Percentiles rank a stretch among this genome's conserved stretches.
Conservation (phyloP, 1,139 yeast species). For the Zhuliangozyma blackwelliae region DNA sequence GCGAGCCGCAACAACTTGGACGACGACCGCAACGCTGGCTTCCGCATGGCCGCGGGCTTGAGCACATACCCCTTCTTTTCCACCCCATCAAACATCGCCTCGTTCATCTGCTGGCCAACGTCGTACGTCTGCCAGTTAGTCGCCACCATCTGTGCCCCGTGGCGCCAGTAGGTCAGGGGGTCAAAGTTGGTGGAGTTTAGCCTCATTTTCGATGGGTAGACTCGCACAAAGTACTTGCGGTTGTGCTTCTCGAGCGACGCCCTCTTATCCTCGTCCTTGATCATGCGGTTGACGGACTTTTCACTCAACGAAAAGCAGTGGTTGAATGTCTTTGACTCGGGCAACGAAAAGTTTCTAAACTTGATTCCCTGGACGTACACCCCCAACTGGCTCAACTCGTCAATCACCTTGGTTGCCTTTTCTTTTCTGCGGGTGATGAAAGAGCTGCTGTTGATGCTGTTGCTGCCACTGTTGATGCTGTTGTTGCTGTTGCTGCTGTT, state of each 20-base stretch:
- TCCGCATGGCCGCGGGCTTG: slow-evolving; percentile 55
- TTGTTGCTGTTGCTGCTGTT: too few species aligned
- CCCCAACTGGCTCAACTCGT: slow-evolving; percentile 57
- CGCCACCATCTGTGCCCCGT: slow-evolving; percentile 93
- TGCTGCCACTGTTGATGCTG: neutral
- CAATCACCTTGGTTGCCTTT: slow-evolving; percentile 24
- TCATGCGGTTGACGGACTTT: slow-evolving; percentile 57
- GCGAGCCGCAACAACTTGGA: slow-evolving; percentile 1
- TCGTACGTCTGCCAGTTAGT: slow-evolving; percentile 97
- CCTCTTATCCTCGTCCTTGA: slow-evolving; percentile 54
- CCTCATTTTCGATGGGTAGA: slow-evolving; percentile 80
- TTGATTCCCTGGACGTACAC: slow-evolving; percentile 70
- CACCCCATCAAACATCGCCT: slow-evolving; percentile 67
- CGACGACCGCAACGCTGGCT: slow-evolving; percentile 27
- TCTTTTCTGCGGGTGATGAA: slow-evolving; percentile 22
- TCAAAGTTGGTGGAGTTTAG: slow-evolving; percentile 75
- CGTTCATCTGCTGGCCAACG: slow-evolving; percentile 83
- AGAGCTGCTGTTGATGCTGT: slow-evolving; percentile 3
- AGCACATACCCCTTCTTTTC: slow-evolving; percentile 68
- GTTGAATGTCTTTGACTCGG: slow-evolving; percentile 75
- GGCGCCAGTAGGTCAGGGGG: slow-evolving; percentile 75
- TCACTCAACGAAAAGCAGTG: slow-evolving; percentile 90
- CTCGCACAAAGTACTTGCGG: slow-evolving; percentile 67
- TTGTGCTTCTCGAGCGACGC: slow-evolving; percentile 71
- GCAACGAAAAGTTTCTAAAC: slow-evolving; percentile 77